Evolutionary conservation across 2,329 filamentous ascomycete species (phyloP), one percentile per base, ranked within the genome.

Genomic region (Fusarium avenaceum): DNA sequence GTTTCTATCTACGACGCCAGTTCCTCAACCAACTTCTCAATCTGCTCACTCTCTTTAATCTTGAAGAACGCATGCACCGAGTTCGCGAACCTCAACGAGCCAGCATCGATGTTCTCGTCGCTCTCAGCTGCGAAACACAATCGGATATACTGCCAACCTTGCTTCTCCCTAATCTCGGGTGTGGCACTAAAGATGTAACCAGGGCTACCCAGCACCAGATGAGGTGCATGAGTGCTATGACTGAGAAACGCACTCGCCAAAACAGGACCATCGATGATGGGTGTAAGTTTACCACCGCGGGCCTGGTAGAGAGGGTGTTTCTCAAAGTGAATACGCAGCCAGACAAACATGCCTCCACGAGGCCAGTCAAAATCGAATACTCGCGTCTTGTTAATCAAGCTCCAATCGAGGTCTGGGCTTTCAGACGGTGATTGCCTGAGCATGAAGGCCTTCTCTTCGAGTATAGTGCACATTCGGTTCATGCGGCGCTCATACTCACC

Each of bases 311-410:
- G 84, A 14, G 93, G 92, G 75, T 97, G 94, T 3, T 83, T 82
- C 55, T 90, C 86, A 72, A 94, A 91, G 75, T 89, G 85, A 63
- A 96, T 80, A 57, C 87, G 85, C 5, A 97, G 74, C 94, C 94
- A 97, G 57, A 96, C 80, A 78, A 97, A 97, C 94, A 97, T 97
- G 75, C 94, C 94, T 35, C 90, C 94, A 28, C 91, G 87, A 1
- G 94, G 94, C 85, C 92, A 93, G 70, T 86, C 80, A 75, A 96
- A 97, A 45, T 89, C 87, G 78, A 90, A 92, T 70, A 97, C 86
- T 63, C 86, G 84, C 1, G 87, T 90, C 80, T 92, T 94, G 73
- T 90, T 89, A 46, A 96, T 85, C 61, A 94, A 86, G 61, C 90
- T 87, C 90, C 92, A 96, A 59, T 92, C 91, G 40, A 86, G 80